These are phyloP conservation scores for Penicillium sp. DNA, from an alignment of 2,329 filamentous ascomycete species.

Conservation along the genomic window DNA sequence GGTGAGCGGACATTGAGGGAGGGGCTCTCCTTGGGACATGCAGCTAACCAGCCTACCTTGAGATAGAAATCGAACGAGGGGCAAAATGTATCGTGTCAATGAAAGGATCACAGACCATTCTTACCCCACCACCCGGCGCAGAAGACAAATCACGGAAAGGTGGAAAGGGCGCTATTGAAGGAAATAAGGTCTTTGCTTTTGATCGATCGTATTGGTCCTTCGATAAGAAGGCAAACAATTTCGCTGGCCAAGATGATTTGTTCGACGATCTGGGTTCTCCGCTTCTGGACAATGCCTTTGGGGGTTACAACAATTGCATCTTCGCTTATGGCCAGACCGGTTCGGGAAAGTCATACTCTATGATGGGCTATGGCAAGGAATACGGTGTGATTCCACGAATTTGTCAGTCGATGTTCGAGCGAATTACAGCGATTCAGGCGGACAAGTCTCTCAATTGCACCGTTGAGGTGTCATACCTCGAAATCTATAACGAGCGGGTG, in stretches of 20 bases:
- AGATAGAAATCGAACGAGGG: conserved; percentile 77
- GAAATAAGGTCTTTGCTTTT: conserved; percentile 86
- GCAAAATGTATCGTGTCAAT: conserved; percentile 98
- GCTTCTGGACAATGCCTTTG: conserved; percentile 94
- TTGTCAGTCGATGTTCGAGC: conserved; percentile 94
- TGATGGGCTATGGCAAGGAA: conserved; percentile 99
- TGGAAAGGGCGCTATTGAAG: conserved; percentile 64
- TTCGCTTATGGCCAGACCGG: conserved; percentile 98
- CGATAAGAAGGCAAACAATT: conserved; percentile 74
- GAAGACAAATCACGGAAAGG: conserved; percentile 53
- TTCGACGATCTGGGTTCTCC: conserved; percentile 86
- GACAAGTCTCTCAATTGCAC: conserved; percentile 82
- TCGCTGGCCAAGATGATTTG: conserved; percentile 85
- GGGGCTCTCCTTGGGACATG: background rate
- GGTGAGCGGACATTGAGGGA: conserved; percentile 53
- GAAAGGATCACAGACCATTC: conserved; percentile 87
- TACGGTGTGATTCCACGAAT: conserved; percentile 94
- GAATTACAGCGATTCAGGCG: conserved; percentile 69
- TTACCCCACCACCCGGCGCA: conserved; percentile 68
- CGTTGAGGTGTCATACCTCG: conserved; percentile 95
- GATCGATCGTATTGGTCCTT: conserved; percentile 99
- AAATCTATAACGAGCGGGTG: conserved; percentile 98
- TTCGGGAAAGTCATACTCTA: conserved; percentile 97
- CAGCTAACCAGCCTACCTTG: conserved; percentile 9
- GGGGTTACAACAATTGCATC: conserved; percentile 99